Base-by-base conservation (phyloP, 306 rosid species). In the Vicia sativa region DNA sequence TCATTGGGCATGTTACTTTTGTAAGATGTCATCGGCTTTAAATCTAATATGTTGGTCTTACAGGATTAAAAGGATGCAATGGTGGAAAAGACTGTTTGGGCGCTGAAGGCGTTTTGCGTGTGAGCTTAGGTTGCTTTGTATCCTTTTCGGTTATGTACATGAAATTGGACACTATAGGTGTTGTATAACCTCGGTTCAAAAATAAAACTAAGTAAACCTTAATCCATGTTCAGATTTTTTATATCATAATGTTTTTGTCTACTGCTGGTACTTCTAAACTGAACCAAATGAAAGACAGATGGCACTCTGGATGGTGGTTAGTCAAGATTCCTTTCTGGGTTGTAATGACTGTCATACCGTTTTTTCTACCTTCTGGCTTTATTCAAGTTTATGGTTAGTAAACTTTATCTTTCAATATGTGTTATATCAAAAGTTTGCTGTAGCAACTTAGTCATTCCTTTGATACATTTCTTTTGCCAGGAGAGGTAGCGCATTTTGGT, bases 261-360 rank as follows among this genome's bases (percentile, higher is more conserved):
- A 90, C 97, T 6, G 78, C 80, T 59, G 92, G 99, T 23, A 80
- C 99, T 42, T 88, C 87, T 23, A 95, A 87, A 85, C 74, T 83
- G 80, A 82, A 78, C 11, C 81, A 76, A 15, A 29, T 42, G 23
- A 83, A 91, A 78, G 84, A 88, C 80, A 67, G 43, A 18, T 95
- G 99, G 99, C 99, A 95, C 84, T 95, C 97, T 59, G 96, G 99
- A 68, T 95, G 99, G 99, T 95, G 99, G 99, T 85, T 87, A 28
- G 96, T 82, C 67, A 95, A 95, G 85, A 80, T 95, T 76, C 78
- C 75, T 70, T 67, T 87, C 49, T 88, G 95, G 91, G 53, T 79
- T 8, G 77, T 68, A 64, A 84, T 82, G 84, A 71, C 81, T 46
- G 41, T 88, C 38, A 76, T 95, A 71, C 88, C 99, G 34, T 88